Percentiles rank a stretch among this genome's conserved stretches.
Evolutionary conservation across 116 monocot species (phyloP).

Genomic region (Zostera marina): DNA sequence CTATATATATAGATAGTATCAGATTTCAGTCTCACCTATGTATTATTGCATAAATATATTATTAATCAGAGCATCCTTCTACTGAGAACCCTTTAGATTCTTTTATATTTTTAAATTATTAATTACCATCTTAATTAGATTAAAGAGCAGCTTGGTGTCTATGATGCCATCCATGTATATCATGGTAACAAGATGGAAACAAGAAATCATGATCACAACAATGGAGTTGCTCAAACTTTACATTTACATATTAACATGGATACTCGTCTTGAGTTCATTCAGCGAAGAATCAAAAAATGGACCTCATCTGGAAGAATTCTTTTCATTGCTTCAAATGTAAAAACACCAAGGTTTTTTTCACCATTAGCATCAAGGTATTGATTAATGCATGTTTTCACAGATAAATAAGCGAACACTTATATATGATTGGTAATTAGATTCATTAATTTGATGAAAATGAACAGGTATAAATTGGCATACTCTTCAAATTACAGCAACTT

Average conservation of each 20-base stretch:
- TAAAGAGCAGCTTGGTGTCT: slow-evolving; percentile 64
- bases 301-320: slow-evolving; percentile 57
- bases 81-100: too few species aligned
- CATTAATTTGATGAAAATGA: neutral
- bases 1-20: too few species aligned
- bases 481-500: slow-evolving; percentile 67
- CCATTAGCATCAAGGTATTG: slow-evolving; percentile 48
- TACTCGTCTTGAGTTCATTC: slow-evolving; percentile 78
- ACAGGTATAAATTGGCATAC: slow-evolving; percentile 71
- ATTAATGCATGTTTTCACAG: neutral
- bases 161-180: slow-evolving; percentile 93
- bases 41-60: neutral
- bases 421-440: neutral
- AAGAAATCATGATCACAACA: slow-evolving; percentile 69
- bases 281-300: slow-evolving; percentile 67
- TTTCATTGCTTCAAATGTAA: slow-evolving; percentile 94
- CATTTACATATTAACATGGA: slow-evolving; percentile 89
- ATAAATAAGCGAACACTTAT: neutral
- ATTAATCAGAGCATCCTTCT: too few species aligned
- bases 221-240: slow-evolving; percentile 47
- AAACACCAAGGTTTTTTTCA: slow-evolving; percentile 62
- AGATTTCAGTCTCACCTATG: too few species aligned
- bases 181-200: slow-evolving; percentile 79
- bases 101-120: neutral
- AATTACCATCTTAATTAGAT: slow-evolving; percentile 26